Percentiles rank a stretch among this genome's conserved stretches.
These are phyloP conservation scores for Setaria viridis DNA, from an alignment of 202 grass and related monocot species.

Conservation along the genomic window DNA sequence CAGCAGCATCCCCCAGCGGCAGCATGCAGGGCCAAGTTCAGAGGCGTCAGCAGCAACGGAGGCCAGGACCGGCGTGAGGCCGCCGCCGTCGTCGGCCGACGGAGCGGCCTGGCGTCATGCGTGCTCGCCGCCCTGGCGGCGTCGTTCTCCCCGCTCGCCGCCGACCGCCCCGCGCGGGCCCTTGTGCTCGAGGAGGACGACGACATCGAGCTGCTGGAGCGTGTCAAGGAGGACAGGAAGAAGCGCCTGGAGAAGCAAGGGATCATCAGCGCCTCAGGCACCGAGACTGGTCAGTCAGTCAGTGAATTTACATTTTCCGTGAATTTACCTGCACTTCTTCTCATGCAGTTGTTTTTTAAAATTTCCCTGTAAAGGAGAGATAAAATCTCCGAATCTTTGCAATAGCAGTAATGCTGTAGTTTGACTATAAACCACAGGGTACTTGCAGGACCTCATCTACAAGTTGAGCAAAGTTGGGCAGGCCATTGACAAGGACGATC, in stretches of 20 bases:
- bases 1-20: neutral
- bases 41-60: slow-evolving; percentile 22
- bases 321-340: neutral
- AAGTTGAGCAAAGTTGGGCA: slow-evolving; percentile 96
- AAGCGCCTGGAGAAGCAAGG: slow-evolving; percentile 84
- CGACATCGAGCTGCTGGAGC: slow-evolving; percentile 85
- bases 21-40: slow-evolving; percentile 29
- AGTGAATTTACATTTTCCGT: neutral
- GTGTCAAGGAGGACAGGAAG: slow-evolving; percentile 83
- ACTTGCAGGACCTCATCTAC: slow-evolving; percentile 86
- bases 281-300: slow-evolving; percentile 64
- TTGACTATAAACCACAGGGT: slow-evolving; percentile 62
- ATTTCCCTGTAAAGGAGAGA: neutral
- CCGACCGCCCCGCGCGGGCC: slow-evolving; percentile 45
- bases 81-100: slow-evolving; percentile 45
- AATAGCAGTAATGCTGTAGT: slow-evolving; percentile 16
- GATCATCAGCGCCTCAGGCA: slow-evolving; percentile 64
- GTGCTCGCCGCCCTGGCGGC: slow-evolving; percentile 52
- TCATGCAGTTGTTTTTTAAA: neutral
- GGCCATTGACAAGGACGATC: slow-evolving; percentile 84
- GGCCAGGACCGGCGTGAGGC: slow-evolving; percentile 16
- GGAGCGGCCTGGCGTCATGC: slow-evolving; percentile 52
- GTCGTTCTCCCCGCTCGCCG: slow-evolving; percentile 26
- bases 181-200: slow-evolving; percentile 82
- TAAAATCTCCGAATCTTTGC: neutral